A percentile compares a stretch with the other conserved stretches of the same genome.
These are phyloP conservation scores for Wolfiporia cocos DNA, from an alignment of 1,284 basidiomycete species.

Conservation along the genomic window DNA sequence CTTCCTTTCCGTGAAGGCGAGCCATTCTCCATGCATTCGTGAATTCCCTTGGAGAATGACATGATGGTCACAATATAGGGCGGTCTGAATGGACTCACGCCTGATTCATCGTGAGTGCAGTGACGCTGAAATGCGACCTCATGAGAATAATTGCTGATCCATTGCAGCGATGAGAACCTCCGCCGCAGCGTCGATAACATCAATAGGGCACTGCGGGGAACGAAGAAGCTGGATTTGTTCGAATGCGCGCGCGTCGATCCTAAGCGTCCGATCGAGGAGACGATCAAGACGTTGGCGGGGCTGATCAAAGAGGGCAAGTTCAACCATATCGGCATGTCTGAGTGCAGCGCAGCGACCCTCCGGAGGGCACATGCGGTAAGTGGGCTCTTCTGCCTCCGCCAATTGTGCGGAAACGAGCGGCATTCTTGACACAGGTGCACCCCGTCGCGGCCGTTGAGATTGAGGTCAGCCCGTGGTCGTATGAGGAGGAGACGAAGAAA, in stretches of 20 bases:
- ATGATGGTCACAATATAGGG: no score
- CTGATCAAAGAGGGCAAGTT: conserved; percentile 36
- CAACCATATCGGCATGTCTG: conserved; percentile 42
- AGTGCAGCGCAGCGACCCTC: conserved; percentile 40
- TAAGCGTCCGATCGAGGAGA: conserved; percentile 26
- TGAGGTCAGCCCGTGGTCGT: conserved; percentile 46
- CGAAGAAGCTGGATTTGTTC: conserved; percentile 42
- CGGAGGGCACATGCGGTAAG: conserved; percentile 22
- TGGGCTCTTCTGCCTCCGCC: not conserved
- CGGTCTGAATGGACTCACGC: conserved; percentile 20
- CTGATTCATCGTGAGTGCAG: conserved; percentile 25
- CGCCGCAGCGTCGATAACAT: conserved; percentile 34
- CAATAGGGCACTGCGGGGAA: conserved; percentile 34
- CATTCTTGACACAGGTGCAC: conserved; percentile 26
- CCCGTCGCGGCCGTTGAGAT: conserved; percentile 45
- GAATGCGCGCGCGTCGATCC: conserved; percentile 30
- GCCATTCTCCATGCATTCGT: no score
- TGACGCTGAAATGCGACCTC: not conserved
- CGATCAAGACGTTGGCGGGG: conserved; percentile 20
- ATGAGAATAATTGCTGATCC: not conserved
- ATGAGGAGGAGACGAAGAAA: conserved; percentile 39
- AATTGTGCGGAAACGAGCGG: not conserved
- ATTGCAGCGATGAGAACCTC: conserved; percentile 32
- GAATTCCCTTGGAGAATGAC: no score
- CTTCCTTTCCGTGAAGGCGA: conserved; percentile 39